Evolutionary conservation across 2,329 filamentous ascomycete species (phyloP).

Genomic region (Gaeumannomyces tritici): DNA sequence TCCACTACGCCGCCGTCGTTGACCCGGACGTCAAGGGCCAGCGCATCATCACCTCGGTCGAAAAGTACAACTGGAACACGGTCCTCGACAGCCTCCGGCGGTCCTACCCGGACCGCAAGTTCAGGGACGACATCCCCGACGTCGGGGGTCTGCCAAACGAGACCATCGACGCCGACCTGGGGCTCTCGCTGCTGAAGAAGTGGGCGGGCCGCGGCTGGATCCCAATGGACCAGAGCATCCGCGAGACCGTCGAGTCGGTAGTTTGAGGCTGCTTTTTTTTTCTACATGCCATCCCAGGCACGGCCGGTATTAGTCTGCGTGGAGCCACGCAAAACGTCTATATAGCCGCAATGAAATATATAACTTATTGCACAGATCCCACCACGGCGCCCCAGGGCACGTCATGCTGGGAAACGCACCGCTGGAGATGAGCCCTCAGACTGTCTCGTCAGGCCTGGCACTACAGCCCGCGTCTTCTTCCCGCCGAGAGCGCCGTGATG

Average conservation of each 20-base stretch:
- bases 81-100: conserved; percentile 9
- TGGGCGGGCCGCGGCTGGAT: conserved; percentile 11
- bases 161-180: conserved; percentile 2
- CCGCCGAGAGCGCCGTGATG: too few relatives aligned
- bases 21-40: conserved; percentile 13
- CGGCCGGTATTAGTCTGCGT: too few relatives aligned
- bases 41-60: conserved; percentile 15
- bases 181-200: conserved; percentile 10
- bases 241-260: not conserved
- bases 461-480: too few relatives aligned
- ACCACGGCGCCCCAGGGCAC: too few relatives aligned
- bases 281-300: too few relatives aligned
- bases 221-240: conserved; percentile 4
- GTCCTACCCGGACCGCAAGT: conserved; percentile 8
- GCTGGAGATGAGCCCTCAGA: too few relatives aligned
- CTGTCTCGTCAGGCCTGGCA: too few relatives aligned
- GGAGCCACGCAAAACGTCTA: too few relatives aligned
- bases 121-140: conserved; percentile 6
- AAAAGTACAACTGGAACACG: conserved; percentile 12
- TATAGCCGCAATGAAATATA: too few relatives aligned
- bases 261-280: too few relatives aligned
- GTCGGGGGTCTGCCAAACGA: not conserved
- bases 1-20: conserved; percentile 16
- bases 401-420: too few relatives aligned
- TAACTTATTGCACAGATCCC: too few relatives aligned